phyloP scores from a whole-genome alignment of 2,329 filamentous ascomycete genomes.

The Aspergillus ruber region DNA sequence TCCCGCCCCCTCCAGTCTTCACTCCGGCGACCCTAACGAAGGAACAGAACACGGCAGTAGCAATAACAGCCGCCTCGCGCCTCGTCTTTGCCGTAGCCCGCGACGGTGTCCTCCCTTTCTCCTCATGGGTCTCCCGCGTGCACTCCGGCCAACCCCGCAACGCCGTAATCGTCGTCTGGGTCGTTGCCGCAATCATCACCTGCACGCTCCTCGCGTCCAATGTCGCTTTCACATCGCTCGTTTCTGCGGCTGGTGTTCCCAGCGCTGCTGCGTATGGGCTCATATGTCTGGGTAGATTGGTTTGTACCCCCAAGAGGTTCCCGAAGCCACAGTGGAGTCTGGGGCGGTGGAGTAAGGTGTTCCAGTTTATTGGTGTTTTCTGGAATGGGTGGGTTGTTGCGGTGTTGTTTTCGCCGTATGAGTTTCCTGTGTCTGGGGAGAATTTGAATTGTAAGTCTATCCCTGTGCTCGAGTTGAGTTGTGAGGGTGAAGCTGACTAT shows the following conservation, averaged over 20 bases:
- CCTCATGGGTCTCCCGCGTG: slow-evolving; percentile 52
- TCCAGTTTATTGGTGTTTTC: slow-evolving; percentile 43
- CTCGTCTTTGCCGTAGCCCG: slow-evolving; percentile 58
- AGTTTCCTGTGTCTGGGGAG: slow-evolving; percentile 38
- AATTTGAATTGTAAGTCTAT: slow-evolving; percentile 40
- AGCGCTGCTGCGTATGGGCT: slow-evolving; percentile 49
- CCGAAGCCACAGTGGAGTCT: slow-evolving; percentile 45
- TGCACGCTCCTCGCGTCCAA: slow-evolving; percentile 54
- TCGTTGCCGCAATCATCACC: slow-evolving; percentile 48
- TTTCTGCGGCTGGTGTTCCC: slow-evolving; percentile 48
- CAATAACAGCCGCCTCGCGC: slow-evolving; percentile 54
- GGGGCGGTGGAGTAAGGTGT: slow-evolving; percentile 40
- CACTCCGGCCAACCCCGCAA: slow-evolving; percentile 53
- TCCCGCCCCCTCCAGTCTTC: neutral
- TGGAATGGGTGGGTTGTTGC: slow-evolving; percentile 49
- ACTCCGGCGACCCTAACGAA: neutral
- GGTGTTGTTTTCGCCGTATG: slow-evolving; percentile 42
- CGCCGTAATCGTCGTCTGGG: slow-evolving; percentile 55
- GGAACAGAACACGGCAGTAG: slow-evolving; percentile 51
- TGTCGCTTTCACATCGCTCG: slow-evolving; percentile 50
- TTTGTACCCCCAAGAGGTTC: slow-evolving; percentile 44
- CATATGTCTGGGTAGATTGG: slow-evolving; percentile 44
- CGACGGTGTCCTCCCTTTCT: slow-evolving; percentile 56
- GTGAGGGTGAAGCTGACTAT: neutral
- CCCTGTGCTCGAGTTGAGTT: too few species aligned